Base-by-base conservation (phyloP, 2,329 filamentous ascomycete genomes). In the Fusarium sp. region DNA sequence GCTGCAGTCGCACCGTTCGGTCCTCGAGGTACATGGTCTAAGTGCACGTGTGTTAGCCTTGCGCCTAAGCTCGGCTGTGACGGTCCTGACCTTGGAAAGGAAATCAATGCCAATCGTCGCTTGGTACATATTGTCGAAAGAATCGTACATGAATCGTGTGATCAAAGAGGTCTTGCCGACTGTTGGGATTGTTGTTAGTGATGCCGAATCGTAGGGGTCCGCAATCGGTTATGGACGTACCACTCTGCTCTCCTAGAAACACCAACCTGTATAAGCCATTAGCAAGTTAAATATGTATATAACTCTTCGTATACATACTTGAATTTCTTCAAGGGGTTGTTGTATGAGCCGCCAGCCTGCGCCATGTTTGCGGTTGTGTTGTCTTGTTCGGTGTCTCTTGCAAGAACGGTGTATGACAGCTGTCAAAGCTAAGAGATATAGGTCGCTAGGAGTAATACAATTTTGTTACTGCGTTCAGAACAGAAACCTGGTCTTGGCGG, bases 301-400 rank as follows among this genome's bases (percentile, higher is more conserved):
- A 31, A 28, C 6, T 20, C 15, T 37, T 20, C 38, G 56, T 36
- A 56, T 28, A 75, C 77, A 65, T 86, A 97, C 94, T 99, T 99
- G 91, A 98, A 99, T 83, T 99, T 99, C 92, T 99, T 99, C 84
- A 99, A 86, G 77, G 96, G 96, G 86, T 98, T 98, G 81, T 97
- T 97, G 87, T 98, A 99, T 71, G 92, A 93, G 81, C 92, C 92
- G 77, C 90, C 90, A 67, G 84, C 81, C 83, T 93, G 89, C 81
- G 94, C 92, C 94, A 97, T 97, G 79, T 79, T 88, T 74, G 70
- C 66, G 62, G 70, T 71, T 66, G 55, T 65, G 53, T 68, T 53
- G 63, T 66, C 52, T 68, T 61, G 65, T 57, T 66, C 41, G 36
- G 52, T 45, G 55, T 59, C 34, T 62, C 53, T 45, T 45, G 52